These are phyloP conservation scores for Tuber calosporum DNA, from an alignment of 495 filamentous ascomycete genomes.

Conservation along the genomic window DNA sequence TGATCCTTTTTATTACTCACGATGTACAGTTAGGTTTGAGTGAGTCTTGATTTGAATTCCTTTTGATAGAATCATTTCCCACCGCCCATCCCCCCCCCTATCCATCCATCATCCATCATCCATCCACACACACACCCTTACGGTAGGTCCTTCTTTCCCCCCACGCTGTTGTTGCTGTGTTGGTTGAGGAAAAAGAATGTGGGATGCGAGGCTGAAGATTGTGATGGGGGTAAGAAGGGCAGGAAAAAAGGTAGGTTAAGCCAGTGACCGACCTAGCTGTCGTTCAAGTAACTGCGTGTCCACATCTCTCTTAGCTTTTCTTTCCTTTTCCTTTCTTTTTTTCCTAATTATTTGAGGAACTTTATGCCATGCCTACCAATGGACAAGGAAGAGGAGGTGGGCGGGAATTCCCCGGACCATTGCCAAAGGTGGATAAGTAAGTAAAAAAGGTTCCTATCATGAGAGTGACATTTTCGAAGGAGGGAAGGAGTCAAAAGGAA, in stretches of 20 bases:
- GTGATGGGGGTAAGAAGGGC: background rate
- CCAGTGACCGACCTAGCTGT: background rate
- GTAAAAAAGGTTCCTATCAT: background rate
- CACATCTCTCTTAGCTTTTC: background rate
- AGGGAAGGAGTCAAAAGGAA: background rate
- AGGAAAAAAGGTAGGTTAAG: background rate
- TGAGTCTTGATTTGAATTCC: background rate
- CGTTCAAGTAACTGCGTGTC: background rate
- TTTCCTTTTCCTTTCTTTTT: no score
- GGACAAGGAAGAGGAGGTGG: background rate
- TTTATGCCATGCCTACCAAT: background rate
- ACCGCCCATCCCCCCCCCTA: background rate
- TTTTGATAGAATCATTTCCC: constrained; percentile 2
- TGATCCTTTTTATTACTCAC: background rate
- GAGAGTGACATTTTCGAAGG: background rate
- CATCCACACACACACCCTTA: background rate
- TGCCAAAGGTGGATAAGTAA: background rate
- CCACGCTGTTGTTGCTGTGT: background rate
- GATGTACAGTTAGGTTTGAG: background rate
- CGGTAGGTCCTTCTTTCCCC: background rate
- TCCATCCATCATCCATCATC: background rate
- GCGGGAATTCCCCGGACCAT: background rate
- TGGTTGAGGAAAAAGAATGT: background rate
- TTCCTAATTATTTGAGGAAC: background rate
- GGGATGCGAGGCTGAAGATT: background rate